These are phyloP conservation scores for Cystobasidiaceae sp. DNA, from an alignment of 1,284 basidiomycete species.

Conservation along the genomic window DNA sequence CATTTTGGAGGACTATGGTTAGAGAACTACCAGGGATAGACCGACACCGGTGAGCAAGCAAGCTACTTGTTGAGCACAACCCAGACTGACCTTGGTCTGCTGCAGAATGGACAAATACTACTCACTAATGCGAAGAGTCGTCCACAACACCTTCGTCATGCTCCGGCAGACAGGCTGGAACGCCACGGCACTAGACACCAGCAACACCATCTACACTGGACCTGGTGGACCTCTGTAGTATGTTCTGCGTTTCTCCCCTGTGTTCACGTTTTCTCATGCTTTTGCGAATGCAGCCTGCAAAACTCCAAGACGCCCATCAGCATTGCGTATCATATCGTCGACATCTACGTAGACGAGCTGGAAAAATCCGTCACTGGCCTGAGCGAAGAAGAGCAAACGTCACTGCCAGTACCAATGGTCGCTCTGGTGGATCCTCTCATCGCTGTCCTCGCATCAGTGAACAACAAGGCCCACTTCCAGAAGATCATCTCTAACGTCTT, in stretches of 20 bases:
- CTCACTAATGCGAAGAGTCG: slow-evolving; percentile 82
- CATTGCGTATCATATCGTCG: slow-evolving; percentile 76
- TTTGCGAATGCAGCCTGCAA: slow-evolving; percentile 39
- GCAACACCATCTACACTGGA: slow-evolving; percentile 62
- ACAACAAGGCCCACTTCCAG: slow-evolving; percentile 59
- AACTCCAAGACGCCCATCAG: slow-evolving; percentile 71
- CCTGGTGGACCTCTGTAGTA: slow-evolving; percentile 73
- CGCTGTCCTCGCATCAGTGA: slow-evolving; percentile 61
- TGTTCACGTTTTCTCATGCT: not conserved
- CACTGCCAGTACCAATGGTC: slow-evolving; percentile 53
- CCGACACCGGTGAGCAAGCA: slow-evolving; percentile 61
- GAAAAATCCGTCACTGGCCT: slow-evolving; percentile 59
- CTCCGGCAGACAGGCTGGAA: slow-evolving; percentile 70
- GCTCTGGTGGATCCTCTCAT: slow-evolving; percentile 64
- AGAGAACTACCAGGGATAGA: slow-evolving; percentile 92
- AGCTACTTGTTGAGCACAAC: not conserved
- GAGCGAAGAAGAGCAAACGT: slow-evolving; percentile 13
- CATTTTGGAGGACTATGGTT: slow-evolving; percentile 84
- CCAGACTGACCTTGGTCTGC: not conserved
- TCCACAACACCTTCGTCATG: slow-evolving; percentile 76
- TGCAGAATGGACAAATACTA: slow-evolving; percentile 92
- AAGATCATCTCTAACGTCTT: slow-evolving; percentile 63
- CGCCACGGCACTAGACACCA: slow-evolving; percentile 53
- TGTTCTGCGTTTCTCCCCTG: slow-evolving; percentile 38
- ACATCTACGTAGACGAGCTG: slow-evolving; percentile 86